phyloP scores from a whole-genome alignment of 202 grass and related monocot genomes.

The Saccharum hybrid region DNA sequence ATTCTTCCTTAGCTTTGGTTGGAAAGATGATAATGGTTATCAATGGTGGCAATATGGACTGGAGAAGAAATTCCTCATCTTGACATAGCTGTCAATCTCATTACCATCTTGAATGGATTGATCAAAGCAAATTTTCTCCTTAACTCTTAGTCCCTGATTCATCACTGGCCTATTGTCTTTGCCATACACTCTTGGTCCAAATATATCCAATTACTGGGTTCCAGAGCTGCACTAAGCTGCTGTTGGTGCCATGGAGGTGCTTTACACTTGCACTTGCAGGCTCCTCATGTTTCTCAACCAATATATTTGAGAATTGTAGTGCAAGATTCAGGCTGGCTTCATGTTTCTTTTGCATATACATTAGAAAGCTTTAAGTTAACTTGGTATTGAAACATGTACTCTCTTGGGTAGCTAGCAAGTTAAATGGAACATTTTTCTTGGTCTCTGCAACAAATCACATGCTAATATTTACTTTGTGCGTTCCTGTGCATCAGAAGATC shows the following conservation, averaged over 20 bases:
- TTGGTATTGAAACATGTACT: background rate
- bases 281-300: constrained; percentile 11
- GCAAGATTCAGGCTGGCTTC: background rate
- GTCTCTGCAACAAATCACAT: constrained; percentile 21
- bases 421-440: background rate
- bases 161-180: background rate
- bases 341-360: constrained; percentile 24
- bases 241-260: background rate
- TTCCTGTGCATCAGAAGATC: constrained; percentile 5
- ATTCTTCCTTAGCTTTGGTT: constrained; percentile 32
- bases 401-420: constrained; percentile 11
- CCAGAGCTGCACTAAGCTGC: background rate
- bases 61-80: background rate
- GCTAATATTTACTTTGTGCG: background rate
- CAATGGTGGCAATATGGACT: constrained; percentile 8
- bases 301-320: background rate
- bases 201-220: constrained; percentile 4
- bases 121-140: background rate
- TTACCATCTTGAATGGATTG: background rate
- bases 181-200: background rate
- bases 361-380: constrained; percentile 23
- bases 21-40: background rate
- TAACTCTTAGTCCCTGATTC: background rate
- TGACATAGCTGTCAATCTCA: background rate
- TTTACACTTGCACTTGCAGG: constrained; percentile 13